Base-by-base conservation (phyloP, 176 grass and related monocot genomes). In the Raddia guianensis region DNA sequence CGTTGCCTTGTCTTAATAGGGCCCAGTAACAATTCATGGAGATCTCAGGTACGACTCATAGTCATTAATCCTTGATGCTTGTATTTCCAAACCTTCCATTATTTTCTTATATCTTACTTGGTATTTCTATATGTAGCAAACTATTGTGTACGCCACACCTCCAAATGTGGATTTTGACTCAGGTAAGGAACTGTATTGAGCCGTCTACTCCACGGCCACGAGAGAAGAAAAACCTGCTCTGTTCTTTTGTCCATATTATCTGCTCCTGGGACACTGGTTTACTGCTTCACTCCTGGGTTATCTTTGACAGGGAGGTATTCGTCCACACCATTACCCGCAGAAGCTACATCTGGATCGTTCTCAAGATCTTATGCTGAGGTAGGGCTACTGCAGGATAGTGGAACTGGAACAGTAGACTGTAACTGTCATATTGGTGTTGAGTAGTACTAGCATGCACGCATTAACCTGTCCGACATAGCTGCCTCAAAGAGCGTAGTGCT, bases 11-110 rank as follows among this genome's bases (percentile, higher is more conserved):
- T 66, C 48, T 67, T 12, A 75, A 81, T 77, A 94, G 95, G 92
- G 9, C 63, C 88, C 68, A 77, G 52, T 75, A 92, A 80, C 76
- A 89, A 83, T 77, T 66, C 86, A 55, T 91, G 90, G 92, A 90
- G 87, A 84, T 86, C 89, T 49, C 90, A 92, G 88, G 95, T 94
- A 82, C 69, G 60, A 71, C 53, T 52, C 84, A 44, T 47, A 81
- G 69, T 42, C 65, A 69, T 54, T 43, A 37, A 16, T 61, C 33
- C 58, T 62, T 81, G 69, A 56, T 2, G 8, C 0, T 16, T 19
- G 9, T 69, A 82, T 52, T 46, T 75, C 34, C 2, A 49, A 58
- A 72, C 9, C 68, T n/a, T 35, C 27, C 12, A n/a, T 49, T 63
- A 19, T 54, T 16, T 34, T 0, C 48, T 80, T 62, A 80, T 18